phyloP scores from a whole-genome alignment of 1,284 basidiomycete species.

The Boletus subluridellus region DNA sequence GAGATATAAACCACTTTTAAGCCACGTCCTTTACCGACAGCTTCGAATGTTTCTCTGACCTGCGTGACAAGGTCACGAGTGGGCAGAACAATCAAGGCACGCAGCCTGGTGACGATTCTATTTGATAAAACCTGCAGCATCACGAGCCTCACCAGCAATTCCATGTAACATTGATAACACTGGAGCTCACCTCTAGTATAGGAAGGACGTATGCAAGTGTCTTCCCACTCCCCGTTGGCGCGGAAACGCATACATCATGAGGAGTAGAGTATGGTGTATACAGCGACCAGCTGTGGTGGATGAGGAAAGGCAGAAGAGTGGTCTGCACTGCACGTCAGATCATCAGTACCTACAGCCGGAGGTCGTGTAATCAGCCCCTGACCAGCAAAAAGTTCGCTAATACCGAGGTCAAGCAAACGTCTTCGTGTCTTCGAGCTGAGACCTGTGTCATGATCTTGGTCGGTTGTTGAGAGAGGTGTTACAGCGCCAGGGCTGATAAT shows the following conservation, averaged over 20 bases:
- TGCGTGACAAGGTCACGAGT: slow-evolving; percentile 95
- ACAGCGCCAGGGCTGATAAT: slow-evolving; percentile 60
- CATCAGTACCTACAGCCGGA: slow-evolving; percentile 5
- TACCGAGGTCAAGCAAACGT: slow-evolving; percentile 70
- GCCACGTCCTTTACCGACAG: slow-evolving; percentile 79
- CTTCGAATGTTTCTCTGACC: slow-evolving; percentile 89
- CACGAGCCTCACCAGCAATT: neutral
- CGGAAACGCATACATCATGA: slow-evolving; percentile 91
- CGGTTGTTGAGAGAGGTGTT: slow-evolving; percentile 46
- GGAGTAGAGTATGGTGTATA: slow-evolving; percentile 72
- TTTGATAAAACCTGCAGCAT: slow-evolving; percentile 60
- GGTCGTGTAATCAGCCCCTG: slow-evolving; percentile 26
- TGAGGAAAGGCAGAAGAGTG: slow-evolving; percentile 73
- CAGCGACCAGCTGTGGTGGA: slow-evolving; percentile 48
- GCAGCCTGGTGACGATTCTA: slow-evolving; percentile 75
- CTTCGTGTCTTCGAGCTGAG: slow-evolving; percentile 61
- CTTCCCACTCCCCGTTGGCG: slow-evolving; percentile 96
- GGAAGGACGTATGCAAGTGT: slow-evolving; percentile 93
- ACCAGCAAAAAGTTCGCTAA: slow-evolving; percentile 86
- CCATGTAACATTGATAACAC: neutral
- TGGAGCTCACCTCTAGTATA: slow-evolving; percentile 71
- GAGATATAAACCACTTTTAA: slow-evolving; percentile 58
- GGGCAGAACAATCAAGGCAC: slow-evolving; percentile 91
- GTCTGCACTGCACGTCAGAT: slow-evolving; percentile 66
- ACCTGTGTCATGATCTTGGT: slow-evolving; percentile 43